Evolutionary conservation across 2,329 filamentous ascomycete species (phyloP), one percentile per base, ranked within the genome.

Genomic region (Akanthomyces lecanii): DNA sequence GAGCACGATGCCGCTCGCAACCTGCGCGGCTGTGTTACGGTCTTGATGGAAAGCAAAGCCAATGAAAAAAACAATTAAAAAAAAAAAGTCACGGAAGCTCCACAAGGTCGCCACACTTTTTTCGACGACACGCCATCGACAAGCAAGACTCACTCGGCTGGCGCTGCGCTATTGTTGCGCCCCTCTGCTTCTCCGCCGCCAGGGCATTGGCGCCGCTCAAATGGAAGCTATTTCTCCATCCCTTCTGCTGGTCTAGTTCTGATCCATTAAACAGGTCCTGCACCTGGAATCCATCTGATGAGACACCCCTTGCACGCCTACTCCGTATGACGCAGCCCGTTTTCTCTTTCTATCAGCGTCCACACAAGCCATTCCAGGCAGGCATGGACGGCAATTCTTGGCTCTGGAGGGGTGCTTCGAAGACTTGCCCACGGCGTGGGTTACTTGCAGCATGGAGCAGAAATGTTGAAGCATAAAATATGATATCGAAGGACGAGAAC

Each of bases 231-330:
- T 53, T 52, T 57, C 62, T 61, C 57, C 62, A 61, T 64, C 56
- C 62, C 56, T 64, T 61, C 48, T 51, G 54, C 56, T 58, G 55
- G 40, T 21, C 56, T 58, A 48, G 40, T 21, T 50, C 36, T 51
- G 45, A 60, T 47, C 47, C 48, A 57, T 52, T 40, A 50, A 63
- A 63, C 54, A 57, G 62, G 58, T 45, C 48, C 50, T 45, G 47
- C 52, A 61, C 47, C 62, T 71, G 69, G 68, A 70, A 71, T 71
- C 71, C 70, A 68, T 72, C 73, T 70, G 69, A 70, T 72, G 71
- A 74, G 68, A 71, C 71, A 72, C 71, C 72, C 73, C 68, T 73
- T 69, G 67, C 45, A 36, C 44, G 28, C 67, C 58, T 67, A 66
- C 64, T 68, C 70, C 69, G 67, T 69, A 69, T 70, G 68, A 70